Evolutionary conservation across 2,329 filamentous ascomycete species (phyloP), one percentile per base, ranked within the genome.

Genomic region (Beauveria sp.): DNA sequence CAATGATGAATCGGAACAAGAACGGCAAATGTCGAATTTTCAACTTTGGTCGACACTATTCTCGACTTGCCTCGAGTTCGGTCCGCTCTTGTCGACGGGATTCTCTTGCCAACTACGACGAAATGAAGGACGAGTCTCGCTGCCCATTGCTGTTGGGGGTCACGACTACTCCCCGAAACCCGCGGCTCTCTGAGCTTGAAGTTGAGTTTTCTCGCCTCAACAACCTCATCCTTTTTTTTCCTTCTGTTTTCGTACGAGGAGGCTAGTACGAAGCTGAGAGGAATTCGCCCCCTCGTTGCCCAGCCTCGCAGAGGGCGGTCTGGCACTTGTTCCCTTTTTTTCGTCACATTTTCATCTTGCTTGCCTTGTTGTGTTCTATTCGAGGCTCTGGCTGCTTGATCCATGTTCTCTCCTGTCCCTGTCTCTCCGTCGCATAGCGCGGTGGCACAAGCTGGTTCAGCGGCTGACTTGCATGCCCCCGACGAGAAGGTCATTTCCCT

Each of bases 91-190:
- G 3, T 20, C 7, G 8, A 48, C 12, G 12, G 6, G 18, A 8
- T 40, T 14, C 30, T 41, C 1, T 9, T n/a, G 14, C 18, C 18
- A 3, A 18, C 6, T 30, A 47, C 10, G 22, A 47, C 44, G 37
- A 46, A 59, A 59, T 59, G 26, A 59, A 59, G 26, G 56, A 59
- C 56, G 47, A 59, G 56, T 44, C 34, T 50, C 30, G 40, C 37
- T 30, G 56, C 22, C 24, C 56, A 20, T 46, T 6, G 24, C 26
- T 14, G n/a, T 51, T 40, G 24, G 56, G 56, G 56, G 37, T 34
- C 48, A n/a, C 22, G 56, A n/a, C 37, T 37, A 44, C 56, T 59
- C 40, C 56, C 47, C 18, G 56, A 59, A 44, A 52, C 16, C n/a
- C 43, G 14, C 18, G 26, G 20, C 56, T 12, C 12, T 30, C 24